Percentiles rank a stretch among this genome's conserved stretches.
phyloP scores from a whole-genome alignment of 169 alveolate genomes.

The Pseudocohnilembus persalinus region DNA sequence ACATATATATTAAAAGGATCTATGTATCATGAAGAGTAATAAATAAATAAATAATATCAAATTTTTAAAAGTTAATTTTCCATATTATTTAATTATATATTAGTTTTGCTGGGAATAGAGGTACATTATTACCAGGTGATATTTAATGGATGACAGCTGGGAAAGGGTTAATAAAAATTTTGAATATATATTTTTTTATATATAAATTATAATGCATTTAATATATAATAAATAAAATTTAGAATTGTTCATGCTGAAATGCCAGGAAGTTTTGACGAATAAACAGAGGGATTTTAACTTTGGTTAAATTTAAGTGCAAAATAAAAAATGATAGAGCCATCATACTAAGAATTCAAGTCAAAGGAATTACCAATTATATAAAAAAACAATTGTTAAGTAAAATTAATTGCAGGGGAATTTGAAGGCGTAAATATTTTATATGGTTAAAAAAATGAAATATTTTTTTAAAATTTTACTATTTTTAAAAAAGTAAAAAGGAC shows the following conservation, averaged over 20 bases:
- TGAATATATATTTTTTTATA: too few species aligned
- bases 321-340: conserved; percentile 64
- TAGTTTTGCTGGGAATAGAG: conserved; percentile 43
- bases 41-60: conserved; percentile 21
- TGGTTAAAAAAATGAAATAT: too few species aligned
- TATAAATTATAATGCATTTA: too few species aligned
- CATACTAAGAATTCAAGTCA: conserved; percentile 55
- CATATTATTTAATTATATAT: too few species aligned
- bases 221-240: too few species aligned
- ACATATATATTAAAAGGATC: conserved; percentile 65
- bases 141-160: conserved; percentile 88
- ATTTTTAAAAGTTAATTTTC: background rate
- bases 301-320: conserved; percentile 68
- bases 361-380: conserved; percentile 41
- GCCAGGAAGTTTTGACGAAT: conserved; percentile 56
- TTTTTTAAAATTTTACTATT: too few species aligned
- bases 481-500: conserved; percentile 45
- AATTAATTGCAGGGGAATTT: conserved; percentile 69
- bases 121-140: conserved; percentile 70
- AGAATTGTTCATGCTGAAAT: conserved; percentile 73
- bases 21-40: conserved; percentile 71
- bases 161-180: conserved; percentile 43
- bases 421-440: conserved; percentile 42
- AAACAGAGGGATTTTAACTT: conserved; percentile 63
- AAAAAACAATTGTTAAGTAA: conserved; percentile 46